Evolutionary conservation across 805 yeast species (phyloP).

Genomic region (Myxozyma nipponensis): DNA sequence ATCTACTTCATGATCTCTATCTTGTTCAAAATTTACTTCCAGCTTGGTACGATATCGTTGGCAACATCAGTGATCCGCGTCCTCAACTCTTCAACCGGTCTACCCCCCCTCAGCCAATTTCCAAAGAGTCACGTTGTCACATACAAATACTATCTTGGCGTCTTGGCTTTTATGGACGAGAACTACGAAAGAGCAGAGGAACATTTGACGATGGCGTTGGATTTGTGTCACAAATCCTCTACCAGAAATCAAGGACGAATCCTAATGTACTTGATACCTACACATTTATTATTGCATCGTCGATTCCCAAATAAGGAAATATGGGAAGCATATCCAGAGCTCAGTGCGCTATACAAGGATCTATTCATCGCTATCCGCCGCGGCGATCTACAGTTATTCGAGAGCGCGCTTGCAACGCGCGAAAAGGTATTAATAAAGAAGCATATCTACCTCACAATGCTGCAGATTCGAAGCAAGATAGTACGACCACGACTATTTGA

Average conservation of each 20-base stretch:
- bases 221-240: slow-evolving; percentile 33
- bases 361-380: slow-evolving; percentile 46
- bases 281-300: slow-evolving; percentile 49
- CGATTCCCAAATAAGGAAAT: slow-evolving; percentile 45
- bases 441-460: slow-evolving; percentile 58
- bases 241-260: slow-evolving; percentile 44
- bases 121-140: slow-evolving; percentile 55
- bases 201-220: slow-evolving; percentile 52
- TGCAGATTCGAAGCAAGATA: slow-evolving; percentile 46
- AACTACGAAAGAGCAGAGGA: slow-evolving; percentile 51
- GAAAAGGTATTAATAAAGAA: slow-evolving; percentile 53
- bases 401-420: slow-evolving; percentile 43
- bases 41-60: slow-evolving; percentile 61
- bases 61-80: slow-evolving; percentile 74
- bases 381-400: slow-evolving; percentile 59
- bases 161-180: slow-evolving; percentile 61
- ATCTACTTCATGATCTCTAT: slow-evolving; percentile 68
- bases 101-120: slow-evolving; percentile 48
- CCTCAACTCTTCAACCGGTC: slow-evolving; percentile 46
- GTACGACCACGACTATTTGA: slow-evolving; percentile 53
- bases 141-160: slow-evolving; percentile 66
- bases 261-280: slow-evolving; percentile 59
- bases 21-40: slow-evolving; percentile 64
- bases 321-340: slow-evolving; percentile 44
- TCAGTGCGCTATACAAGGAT: slow-evolving; percentile 45